phyloP scores from a whole-genome alignment of 1,139 yeast species.

The Eremothecium coryli region DNA sequence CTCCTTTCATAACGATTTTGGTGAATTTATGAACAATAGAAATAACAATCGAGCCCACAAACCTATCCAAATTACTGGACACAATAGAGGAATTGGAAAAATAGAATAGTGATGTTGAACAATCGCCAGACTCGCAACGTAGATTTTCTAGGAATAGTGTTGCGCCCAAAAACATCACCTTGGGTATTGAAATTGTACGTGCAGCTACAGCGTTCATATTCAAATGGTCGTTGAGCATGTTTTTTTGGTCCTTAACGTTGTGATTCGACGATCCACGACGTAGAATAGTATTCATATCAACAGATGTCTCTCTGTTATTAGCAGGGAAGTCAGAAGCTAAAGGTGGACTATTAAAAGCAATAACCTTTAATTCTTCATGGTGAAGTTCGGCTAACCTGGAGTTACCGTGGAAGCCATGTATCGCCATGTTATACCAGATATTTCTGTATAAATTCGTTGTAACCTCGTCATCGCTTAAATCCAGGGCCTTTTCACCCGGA shows the following conservation, averaged over 20 bases:
- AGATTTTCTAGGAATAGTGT: slow-evolving; percentile 68
- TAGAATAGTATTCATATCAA: slow-evolving; percentile 84
- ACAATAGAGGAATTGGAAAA: slow-evolving; percentile 74
- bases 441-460: slow-evolving; percentile 54
- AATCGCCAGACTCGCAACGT: slow-evolving; percentile 72
- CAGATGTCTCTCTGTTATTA: slow-evolving; percentile 81
- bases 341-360: slow-evolving; percentile 87
- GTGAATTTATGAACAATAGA: slow-evolving; percentile 52
- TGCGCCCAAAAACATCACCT: slow-evolving; percentile 82
- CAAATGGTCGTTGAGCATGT: slow-evolving; percentile 34
- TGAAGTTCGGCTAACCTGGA: slow-evolving; percentile 47
- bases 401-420: slow-evolving; percentile 71
- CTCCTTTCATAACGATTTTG: slow-evolving; percentile 28
- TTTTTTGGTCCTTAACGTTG: slow-evolving; percentile 69
- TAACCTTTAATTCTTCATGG: slow-evolving; percentile 45
- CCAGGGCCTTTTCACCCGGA: slow-evolving; percentile 37
- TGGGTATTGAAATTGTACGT: slow-evolving; percentile 54
- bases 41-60: slow-evolving; percentile 56
- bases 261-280: slow-evolving; percentile 84
- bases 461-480: slow-evolving; percentile 28
- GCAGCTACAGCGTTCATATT: slow-evolving; percentile 31
- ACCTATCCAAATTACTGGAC: slow-evolving; percentile 53
- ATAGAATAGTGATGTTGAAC: slow-evolving; percentile 65
- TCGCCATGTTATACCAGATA: slow-evolving; percentile 89
- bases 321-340: slow-evolving; percentile 81